These are phyloP conservation scores for Cordyceps militaris DNA, from an alignment of 2,329 filamentous ascomycete genomes.

Conservation along the genomic window DNA sequence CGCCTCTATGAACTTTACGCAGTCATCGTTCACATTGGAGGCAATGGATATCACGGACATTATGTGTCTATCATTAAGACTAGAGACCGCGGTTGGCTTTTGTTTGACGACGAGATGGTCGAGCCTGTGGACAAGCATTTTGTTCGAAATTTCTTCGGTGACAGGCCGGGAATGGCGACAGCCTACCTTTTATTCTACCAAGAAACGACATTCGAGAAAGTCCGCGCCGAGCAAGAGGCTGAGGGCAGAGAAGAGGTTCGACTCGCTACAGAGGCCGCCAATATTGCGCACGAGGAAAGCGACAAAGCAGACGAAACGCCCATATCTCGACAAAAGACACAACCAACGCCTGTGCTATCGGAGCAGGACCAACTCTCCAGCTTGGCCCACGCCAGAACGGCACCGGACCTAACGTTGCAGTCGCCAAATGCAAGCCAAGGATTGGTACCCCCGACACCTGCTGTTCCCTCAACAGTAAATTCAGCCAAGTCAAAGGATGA, in stretches of 20 bases:
- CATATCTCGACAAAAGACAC: slow-evolving; percentile 44
- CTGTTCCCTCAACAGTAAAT: slow-evolving; percentile 9
- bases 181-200: slow-evolving; percentile 98
- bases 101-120: slow-evolving; percentile 98
- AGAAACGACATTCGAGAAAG: slow-evolving; percentile 67
- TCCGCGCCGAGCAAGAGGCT: slow-evolving; percentile 71
- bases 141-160: slow-evolving; percentile 94
- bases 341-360: slow-evolving; percentile 37
- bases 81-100: slow-evolving; percentile 85
- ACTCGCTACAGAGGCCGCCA: slow-evolving; percentile 50
- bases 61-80: slow-evolving; percentile 98
- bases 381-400: slow-evolving; percentile 61
- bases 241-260: slow-evolving; percentile 62
- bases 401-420: slow-evolving; percentile 34
- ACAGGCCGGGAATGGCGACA: slow-evolving; percentile 82
- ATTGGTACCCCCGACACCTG: slow-evolving; percentile 14
- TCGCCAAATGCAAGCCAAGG: slow-evolving; percentile 17
- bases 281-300: slow-evolving; percentile 42
- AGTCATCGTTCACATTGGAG: slow-evolving; percentile 94
- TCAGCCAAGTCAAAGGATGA: slow-evolving; percentile 47
- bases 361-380: slow-evolving; percentile 48
- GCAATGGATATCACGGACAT: slow-evolving; percentile 93
- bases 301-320: slow-evolving; percentile 37
- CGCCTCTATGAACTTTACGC: slow-evolving; percentile 94
- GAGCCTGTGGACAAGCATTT: slow-evolving; percentile 96